Evolutionary conservation across 192 early-diverging fungal genomes (phyloP).

Genomic region (Coemansia reversa): DNA sequence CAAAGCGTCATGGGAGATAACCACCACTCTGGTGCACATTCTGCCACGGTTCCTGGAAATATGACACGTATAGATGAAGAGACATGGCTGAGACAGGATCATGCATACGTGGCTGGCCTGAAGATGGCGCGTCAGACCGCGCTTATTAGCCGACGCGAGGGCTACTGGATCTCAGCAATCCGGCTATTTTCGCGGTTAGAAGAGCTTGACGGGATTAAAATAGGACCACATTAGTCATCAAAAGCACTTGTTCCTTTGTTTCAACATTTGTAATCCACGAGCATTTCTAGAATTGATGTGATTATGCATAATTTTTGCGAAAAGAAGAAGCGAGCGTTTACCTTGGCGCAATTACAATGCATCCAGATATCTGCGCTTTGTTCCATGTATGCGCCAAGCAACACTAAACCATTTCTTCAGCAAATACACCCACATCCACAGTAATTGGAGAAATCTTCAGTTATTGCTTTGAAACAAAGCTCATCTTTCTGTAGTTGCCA

Average conservation of each 20-base stretch:
- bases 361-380: no score
- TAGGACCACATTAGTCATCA: slow-evolving; percentile 14
- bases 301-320: no score
- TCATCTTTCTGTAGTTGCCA: no score
- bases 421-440: no score
- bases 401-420: no score
- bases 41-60: background rate
- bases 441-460: no score
- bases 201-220: slow-evolving; percentile 47
- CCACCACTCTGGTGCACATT: slow-evolving; percentile 2
- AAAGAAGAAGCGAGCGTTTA: no score
- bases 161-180: slow-evolving; percentile 30
- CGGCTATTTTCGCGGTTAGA: slow-evolving; percentile 38
- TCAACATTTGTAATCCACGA: background rate
- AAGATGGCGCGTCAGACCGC: slow-evolving; percentile 21
- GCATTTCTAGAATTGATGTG: no score
- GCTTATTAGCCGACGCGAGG: slow-evolving; percentile 30
- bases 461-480: no score
- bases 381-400: no score
- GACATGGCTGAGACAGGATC: slow-evolving; percentile 38
- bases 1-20: slow-evolving; percentile 29
- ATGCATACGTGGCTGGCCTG: slow-evolving; percentile 25
- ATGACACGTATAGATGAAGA: slow-evolving; percentile 41
- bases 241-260: no score
- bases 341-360: no score